Conservation (phyloP, 1,284 basidiomycete species). For the Boletellus deceptivus region DNA sequence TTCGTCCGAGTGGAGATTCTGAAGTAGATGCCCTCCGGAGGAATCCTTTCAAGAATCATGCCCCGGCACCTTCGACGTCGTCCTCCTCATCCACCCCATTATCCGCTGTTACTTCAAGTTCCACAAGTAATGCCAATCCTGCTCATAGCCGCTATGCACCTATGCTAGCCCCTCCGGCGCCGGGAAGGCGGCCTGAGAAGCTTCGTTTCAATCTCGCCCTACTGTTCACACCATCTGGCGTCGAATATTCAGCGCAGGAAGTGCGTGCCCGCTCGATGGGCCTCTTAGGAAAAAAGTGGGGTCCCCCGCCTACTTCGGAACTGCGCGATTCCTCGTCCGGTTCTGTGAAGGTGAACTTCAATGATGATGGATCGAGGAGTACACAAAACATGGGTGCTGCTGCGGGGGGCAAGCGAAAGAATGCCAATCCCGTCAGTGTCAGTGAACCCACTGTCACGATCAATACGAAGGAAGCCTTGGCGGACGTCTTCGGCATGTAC, state of each 20-base stretch:
- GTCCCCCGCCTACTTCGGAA: constrained; percentile 55
- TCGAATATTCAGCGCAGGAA: constrained; percentile 74
- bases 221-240: constrained; percentile 63
- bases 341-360: constrained; percentile 46
- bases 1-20: constrained; percentile 21
- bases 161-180: constrained; percentile 63
- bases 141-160: constrained; percentile 54
- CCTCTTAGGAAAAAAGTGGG: constrained; percentile 78
- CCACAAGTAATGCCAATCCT: constrained; percentile 12
- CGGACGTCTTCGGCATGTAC: constrained; percentile 93
- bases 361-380: constrained; percentile 49
- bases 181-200: constrained; percentile 69
- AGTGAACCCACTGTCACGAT: constrained; percentile 71
- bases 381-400: constrained; percentile 39
- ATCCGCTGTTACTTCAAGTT: constrained; percentile 15
- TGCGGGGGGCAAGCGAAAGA: constrained; percentile 39
- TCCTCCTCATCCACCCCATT: constrained; percentile 29
- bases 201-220: constrained; percentile 63
- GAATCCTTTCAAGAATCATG: constrained; percentile 55
- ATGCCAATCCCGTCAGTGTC: constrained; percentile 21
- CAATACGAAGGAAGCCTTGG: constrained; percentile 87
- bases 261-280: constrained; percentile 76
- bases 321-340: constrained; percentile 29
- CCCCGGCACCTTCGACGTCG: constrained; percentile 31
- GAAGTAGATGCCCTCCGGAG: constrained; percentile 46